Base-by-base conservation (phyloP, 768 basidiomycete species). In the Erythrobasidium yunnanense region DNA sequence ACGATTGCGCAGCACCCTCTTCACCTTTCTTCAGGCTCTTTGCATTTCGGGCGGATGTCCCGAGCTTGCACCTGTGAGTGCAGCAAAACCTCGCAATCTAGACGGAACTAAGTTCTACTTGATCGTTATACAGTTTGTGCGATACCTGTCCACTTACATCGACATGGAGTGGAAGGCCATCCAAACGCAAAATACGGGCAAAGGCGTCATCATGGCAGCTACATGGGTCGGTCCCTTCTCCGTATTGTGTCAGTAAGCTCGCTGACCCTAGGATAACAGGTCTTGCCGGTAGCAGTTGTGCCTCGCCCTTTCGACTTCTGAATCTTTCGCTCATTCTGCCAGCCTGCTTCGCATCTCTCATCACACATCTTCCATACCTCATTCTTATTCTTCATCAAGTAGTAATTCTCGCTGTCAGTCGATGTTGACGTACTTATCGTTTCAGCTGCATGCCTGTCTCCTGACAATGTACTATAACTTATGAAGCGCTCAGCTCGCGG, bases 181-280 rank as follows among this genome's bases (percentile, higher is more conserved):
- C 18, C 22, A 34, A 35, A 29, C 45, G 3, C 66, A 67, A 25
- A 80, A 90, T 70, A 72, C 78, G 55, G 88, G 89, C 0, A 75
- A 82, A 71, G 89, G 89, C 20, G 90, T 90, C 35, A 84, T 91
- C 33, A 88, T 89, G 73, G 86, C 87, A 53, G 86, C 89, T 4
- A 92, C 89, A n/a, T 91, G 89, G 87, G 34, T 63, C 20, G 17
- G 60, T 47, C 20, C 8, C 4, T 4, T 58, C 15, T 13, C 5
- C 29, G 8, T 20, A 47, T 11, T n/a, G 38, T 11, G 38, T 49
- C 15, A 3, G 4, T 18, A 7, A 4, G 33, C 29, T 23, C n/a
- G 15, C 55, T 57, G 4, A 27, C 18, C 45, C n/a, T 22, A 5
- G 23, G 56, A n/a, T 58, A 27, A 58, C 55, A 58, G 56, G 56